phyloP scores from a whole-genome alignment of 805 yeast species.

The Candida orba region DNA sequence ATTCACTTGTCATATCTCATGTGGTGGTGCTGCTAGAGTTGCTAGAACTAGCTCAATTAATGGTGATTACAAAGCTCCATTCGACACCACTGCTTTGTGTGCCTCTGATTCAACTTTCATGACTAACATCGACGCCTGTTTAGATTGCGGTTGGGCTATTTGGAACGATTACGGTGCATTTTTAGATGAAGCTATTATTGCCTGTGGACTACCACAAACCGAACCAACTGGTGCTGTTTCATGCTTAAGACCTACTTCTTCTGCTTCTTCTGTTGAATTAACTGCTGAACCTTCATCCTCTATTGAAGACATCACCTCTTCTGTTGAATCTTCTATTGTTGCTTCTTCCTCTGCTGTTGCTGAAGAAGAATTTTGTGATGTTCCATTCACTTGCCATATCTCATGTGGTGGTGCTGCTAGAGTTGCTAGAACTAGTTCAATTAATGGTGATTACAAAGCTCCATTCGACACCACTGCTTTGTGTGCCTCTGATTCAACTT shows the following conservation, averaged over 20 bases:
- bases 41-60: neutral
- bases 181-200: constrained; percentile 14
- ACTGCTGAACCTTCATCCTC: no score
- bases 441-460: neutral
- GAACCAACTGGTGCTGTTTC: constrained; percentile 18
- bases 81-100: constrained; percentile 15
- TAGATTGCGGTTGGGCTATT: constrained; percentile 32
- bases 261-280: no score
- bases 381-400: no score
- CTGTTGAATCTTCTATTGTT: neutral
- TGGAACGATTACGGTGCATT: constrained; percentile 24
- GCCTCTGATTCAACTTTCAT: constrained; percentile 10
- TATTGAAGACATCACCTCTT: neutral
- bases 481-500: constrained; percentile 13
- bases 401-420: no score
- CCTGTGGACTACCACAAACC: constrained; percentile 10
- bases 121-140: constrained; percentile 18
- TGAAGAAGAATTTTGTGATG: no score
- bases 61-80: constrained; percentile 2
- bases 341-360: no score
- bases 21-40: no score
- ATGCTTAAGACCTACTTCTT: neutral
- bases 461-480: constrained; percentile 11
- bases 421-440: neutral
- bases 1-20: no score